Base-by-base conservation (phyloP, 2,329 filamentous ascomycete species). In the Pseudodiploospora longispora region DNA sequence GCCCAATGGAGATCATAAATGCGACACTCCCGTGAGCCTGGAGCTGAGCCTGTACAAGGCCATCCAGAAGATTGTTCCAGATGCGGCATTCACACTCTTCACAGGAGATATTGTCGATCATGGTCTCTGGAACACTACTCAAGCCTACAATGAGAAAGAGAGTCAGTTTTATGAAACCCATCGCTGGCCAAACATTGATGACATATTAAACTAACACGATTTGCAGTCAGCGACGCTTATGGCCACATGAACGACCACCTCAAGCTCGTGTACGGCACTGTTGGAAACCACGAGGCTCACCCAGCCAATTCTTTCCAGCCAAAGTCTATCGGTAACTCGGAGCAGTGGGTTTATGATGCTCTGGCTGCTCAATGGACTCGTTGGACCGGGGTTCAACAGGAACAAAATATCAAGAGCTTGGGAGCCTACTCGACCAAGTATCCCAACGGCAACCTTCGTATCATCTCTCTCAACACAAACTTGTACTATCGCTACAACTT, bases 391-490 rank as follows among this genome's bases (percentile, higher is more conserved):
- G 45, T 47, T 19, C 44, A 57, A 2, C 57, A 56, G 0, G 40
- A 49, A 1, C 53, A 57, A 4, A 61, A 60, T 3, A 62, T 67
- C 10, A 54, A 58, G 32, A 52, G 64, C 33, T 68, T 70, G 32
- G 76, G 74, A 19, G 68, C 64, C 10, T 80, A 78, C 56, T 73
- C 75, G 4, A 64, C 66, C 6, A 60, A 64, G 40, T 63, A 71
- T 38, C 62, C 68, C 5, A 53, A 58, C 29, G 66, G 64, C 12
- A 74, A 75, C 47, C 61, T 81, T 28, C 69, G 74, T 27, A 60
- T 82, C 52, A 78, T 81, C 53, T 78, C 75, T 4, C 63, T 80
- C 52, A 80, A 76, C 63, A 79, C 74, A 12, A 77, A 80, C 55
- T 59, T 79, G 48, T 79, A 74, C 60, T 80, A 81, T 57, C 69